Evolutionary conservation across 495 filamentous ascomycete genomes (phyloP).

Genomic region (Acidomyces sp.): DNA sequence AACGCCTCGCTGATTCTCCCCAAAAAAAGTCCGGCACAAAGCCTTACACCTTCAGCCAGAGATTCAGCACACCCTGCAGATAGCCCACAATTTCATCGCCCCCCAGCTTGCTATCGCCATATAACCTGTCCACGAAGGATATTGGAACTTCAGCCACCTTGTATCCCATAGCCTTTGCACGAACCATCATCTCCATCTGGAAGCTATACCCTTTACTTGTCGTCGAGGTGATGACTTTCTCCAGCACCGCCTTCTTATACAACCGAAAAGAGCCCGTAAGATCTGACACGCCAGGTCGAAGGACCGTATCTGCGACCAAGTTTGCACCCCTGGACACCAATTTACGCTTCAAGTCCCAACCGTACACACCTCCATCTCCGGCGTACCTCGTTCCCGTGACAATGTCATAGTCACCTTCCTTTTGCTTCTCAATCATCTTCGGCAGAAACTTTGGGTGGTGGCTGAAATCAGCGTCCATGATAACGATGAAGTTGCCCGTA

Average conservation of each 20-base stretch:
- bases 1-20: too few species aligned
- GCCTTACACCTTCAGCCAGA: slow-evolving; percentile 74
- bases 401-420: slow-evolving; percentile 67
- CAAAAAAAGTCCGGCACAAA: not conserved
- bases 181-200: slow-evolving; percentile 97
- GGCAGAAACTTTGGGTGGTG: slow-evolving; percentile 97
- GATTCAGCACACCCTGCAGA: slow-evolving; percentile 74
- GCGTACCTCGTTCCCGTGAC: slow-evolving; percentile 93
- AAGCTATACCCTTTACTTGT: slow-evolving; percentile 95
- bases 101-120: slow-evolving; percentile 89
- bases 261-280: slow-evolving; percentile 87
- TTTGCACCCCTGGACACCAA: slow-evolving; percentile 84
- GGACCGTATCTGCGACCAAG: slow-evolving; percentile 85
- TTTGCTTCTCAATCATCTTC: slow-evolving; percentile 68
- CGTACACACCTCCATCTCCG: slow-evolving; percentile 81
- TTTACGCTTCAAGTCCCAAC: slow-evolving; percentile 96
- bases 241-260: slow-evolving; percentile 80
- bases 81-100: slow-evolving; percentile 97
- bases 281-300: slow-evolving; percentile 91
- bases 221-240: slow-evolving; percentile 79
- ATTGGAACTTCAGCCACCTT: slow-evolving; percentile 89
- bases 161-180: slow-evolving; percentile 85
- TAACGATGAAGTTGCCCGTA: slow-evolving; percentile 88
- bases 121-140: slow-evolving; percentile 86
- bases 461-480: slow-evolving; percentile 99